Evolutionary conservation across 345 rosid species (phyloP).

Genomic region (Aquilaria malaccensis): DNA sequence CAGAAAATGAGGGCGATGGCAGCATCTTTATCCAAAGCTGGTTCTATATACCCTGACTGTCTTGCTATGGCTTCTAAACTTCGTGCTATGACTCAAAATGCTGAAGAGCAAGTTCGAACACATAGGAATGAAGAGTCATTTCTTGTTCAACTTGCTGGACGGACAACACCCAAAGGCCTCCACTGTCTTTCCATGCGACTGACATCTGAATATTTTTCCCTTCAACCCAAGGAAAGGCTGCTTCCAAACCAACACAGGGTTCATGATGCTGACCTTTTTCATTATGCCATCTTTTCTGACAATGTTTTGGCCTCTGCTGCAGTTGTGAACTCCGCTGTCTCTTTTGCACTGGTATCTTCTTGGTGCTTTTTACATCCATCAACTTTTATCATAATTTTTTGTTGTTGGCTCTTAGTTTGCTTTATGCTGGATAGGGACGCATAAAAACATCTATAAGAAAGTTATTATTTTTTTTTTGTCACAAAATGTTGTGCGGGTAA

Average conservation of each 20-base stretch:
- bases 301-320: slow-evolving; percentile 82
- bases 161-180: slow-evolving; percentile 87
- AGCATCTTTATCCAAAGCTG: slow-evolving; percentile 45
- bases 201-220: slow-evolving; percentile 66
- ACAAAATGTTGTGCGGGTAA: too few relatives aligned
- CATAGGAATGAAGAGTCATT: slow-evolving; percentile 57
- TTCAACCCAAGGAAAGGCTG: slow-evolving; percentile 61
- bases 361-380: neutral
- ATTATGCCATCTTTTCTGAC: slow-evolving; percentile 83
- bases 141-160: slow-evolving; percentile 82
- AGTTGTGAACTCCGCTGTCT: slow-evolving; percentile 71
- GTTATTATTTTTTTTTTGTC: too few relatives aligned
- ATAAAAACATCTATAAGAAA: too few relatives aligned
- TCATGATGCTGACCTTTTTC: slow-evolving; percentile 50
- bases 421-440: too few relatives aligned
- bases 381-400: neutral
- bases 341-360: slow-evolving; percentile 56
- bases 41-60: slow-evolving; percentile 58
- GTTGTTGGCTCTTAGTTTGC: neutral
- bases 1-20: slow-evolving; percentile 66
- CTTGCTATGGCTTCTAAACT: slow-evolving; percentile 57
- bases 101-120: slow-evolving; percentile 66
- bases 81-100: slow-evolving; percentile 61
- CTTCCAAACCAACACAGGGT: slow-evolving; percentile 50
- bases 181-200: slow-evolving; percentile 89